Evolutionary conservation across 768 basidiomycete genomes (phyloP).

Genomic region (Cystofilobasidium ferigula): DNA sequence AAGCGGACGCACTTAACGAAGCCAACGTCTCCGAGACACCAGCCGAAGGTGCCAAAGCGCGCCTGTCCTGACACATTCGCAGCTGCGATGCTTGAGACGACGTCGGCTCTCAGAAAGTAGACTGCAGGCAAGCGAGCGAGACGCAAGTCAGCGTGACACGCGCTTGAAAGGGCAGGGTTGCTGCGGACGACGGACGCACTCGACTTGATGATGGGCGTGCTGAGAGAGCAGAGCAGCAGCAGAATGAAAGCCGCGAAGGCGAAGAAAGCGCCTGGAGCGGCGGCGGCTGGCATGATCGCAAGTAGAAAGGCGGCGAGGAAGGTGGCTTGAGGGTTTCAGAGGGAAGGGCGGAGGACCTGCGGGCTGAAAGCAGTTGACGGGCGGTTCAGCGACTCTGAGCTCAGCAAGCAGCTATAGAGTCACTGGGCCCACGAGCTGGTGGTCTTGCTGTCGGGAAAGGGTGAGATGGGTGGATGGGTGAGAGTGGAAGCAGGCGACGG

Average conservation of each 20-base stretch:
- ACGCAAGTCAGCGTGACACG: not conserved
- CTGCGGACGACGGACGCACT: slow-evolving; percentile 8
- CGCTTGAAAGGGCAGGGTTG: not conserved
- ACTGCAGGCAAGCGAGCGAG: not conserved
- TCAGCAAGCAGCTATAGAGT: too few species aligned
- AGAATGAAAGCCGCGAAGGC: slow-evolving; percentile 8
- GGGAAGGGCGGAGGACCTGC: not conserved
- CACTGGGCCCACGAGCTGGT: too few species aligned
- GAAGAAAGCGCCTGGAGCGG: slow-evolving; percentile 12
- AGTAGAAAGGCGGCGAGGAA: not conserved
- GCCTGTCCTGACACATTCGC: not conserved
- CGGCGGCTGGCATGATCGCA: not conserved
- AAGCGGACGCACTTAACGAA: not conserved
- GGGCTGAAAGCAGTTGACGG: too few species aligned
- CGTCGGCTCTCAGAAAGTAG: slow-evolving; percentile 15
- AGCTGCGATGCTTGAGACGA: not conserved
- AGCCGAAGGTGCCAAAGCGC: slow-evolving; percentile 9
- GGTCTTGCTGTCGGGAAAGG: too few species aligned
- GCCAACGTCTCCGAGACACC: not conserved
- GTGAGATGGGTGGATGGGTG: too few species aligned
- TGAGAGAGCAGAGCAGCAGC: slow-evolving; percentile 10
- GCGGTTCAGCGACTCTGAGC: too few species aligned
- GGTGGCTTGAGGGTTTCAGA: not conserved
- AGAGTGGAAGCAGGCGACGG: too few species aligned
- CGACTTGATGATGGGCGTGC: slow-evolving; percentile 10